phyloP scores from a whole-genome alignment of 2,329 filamentous ascomycete genomes.

The Fusarium sterilihyphosum region DNA sequence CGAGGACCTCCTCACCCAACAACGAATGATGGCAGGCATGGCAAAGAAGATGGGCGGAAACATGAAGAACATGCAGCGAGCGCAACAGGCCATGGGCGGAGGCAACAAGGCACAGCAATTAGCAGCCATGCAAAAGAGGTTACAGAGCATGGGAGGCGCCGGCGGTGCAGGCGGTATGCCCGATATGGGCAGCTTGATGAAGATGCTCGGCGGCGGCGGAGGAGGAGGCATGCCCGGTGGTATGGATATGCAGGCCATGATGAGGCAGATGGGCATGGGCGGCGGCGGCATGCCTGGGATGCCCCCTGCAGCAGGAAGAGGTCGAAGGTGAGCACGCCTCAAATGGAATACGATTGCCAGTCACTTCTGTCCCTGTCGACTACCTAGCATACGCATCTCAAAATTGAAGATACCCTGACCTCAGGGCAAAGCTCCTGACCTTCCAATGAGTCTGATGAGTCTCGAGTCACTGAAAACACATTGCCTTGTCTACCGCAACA shows the following conservation, averaged over 20 bases:
- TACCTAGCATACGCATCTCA: background rate
- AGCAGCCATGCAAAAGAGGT: slow-evolving; percentile 94
- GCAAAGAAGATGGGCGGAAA: slow-evolving; percentile 98
- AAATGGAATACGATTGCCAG: background rate
- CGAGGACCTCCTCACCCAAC: slow-evolving; percentile 96
- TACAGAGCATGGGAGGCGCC: slow-evolving; percentile 89
- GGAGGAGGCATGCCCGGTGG: slow-evolving; percentile 60
- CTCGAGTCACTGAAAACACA: too few species aligned
- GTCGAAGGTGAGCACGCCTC: slow-evolving; percentile 40
- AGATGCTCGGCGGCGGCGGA: slow-evolving; percentile 81
- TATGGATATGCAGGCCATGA: slow-evolving; percentile 83
- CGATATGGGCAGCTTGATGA: slow-evolving; percentile 88
- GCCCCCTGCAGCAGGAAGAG: slow-evolving; percentile 42
- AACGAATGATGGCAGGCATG: slow-evolving; percentile 99
- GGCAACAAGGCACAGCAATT: slow-evolving; percentile 93
- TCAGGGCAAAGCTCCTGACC: background rate
- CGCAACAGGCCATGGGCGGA: slow-evolving; percentile 89
- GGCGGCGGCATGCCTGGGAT: slow-evolving; percentile 54
- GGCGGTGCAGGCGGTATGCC: slow-evolving; percentile 75
- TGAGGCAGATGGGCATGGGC: slow-evolving; percentile 76
- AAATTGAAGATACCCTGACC: background rate
- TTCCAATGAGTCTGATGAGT: background rate
- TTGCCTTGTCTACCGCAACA: background rate
- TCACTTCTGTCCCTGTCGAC: background rate
- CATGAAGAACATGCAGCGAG: slow-evolving; percentile 97